A percentile compares a stretch with the other conserved stretches of the same genome.
phyloP scores from a whole-genome alignment of 176 grass and related monocot genomes.

The Oropetium thomaeum region DNA sequence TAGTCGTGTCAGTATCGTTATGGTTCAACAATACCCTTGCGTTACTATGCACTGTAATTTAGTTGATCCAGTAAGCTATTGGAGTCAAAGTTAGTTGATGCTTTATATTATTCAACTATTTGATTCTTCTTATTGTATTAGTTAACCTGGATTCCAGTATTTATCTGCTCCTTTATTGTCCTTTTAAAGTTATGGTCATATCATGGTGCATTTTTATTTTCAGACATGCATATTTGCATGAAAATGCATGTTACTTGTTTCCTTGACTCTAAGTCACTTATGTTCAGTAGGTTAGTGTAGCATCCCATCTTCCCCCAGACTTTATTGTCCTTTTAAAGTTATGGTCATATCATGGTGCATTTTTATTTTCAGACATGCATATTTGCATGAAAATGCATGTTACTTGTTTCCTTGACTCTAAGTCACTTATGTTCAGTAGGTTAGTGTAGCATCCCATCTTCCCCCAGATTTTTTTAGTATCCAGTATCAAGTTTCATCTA shows the following conservation, averaged over 20 bases:
- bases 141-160: slow-evolving; percentile 18
- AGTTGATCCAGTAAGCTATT: slow-evolving; percentile 13
- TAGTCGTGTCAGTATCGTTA: slow-evolving; percentile 11
- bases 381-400: not conserved
- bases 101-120: slow-evolving; percentile 23
- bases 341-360: not conserved
- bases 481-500: too few species aligned
- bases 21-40: not conserved
- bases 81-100: slow-evolving; percentile 1
- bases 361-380: not conserved
- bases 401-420: too few species aligned
- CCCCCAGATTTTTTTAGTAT: too few species aligned
- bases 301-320: too few species aligned
- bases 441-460: too few species aligned
- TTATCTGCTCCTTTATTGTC: not conserved
- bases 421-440: too few species aligned
- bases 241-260: too few species aligned
- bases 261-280: too few species aligned
- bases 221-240: too few species aligned
- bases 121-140: not conserved
- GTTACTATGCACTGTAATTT: not conserved
- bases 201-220: too few species aligned
- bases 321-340: slow-evolving; percentile 3
- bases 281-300: too few species aligned
- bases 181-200: too few species aligned